Base-by-base conservation (phyloP, 139 green algal species). In the Raphidocelis subcapitata region DNA sequence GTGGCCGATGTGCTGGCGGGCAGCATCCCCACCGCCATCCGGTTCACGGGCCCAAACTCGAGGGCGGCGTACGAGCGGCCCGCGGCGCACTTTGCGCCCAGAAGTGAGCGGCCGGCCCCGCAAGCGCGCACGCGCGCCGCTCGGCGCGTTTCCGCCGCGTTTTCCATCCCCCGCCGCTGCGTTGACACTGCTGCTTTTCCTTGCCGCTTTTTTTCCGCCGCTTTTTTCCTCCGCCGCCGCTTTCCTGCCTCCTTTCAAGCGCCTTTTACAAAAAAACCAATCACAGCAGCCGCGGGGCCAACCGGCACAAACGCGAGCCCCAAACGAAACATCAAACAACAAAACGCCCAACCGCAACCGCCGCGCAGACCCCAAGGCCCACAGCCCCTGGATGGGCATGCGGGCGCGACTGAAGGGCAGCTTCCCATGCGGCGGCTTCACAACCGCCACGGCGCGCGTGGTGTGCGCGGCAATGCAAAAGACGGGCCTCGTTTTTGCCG, bases 331-430 rank as follows among this genome's bases (percentile, higher is more conserved):
- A 49, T 12, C 41, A 20, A 49, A 8, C 41, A 20, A 20, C 41
- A 8, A 49, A 49, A 49, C 41, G 12, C 41, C 41, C 41, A 12
- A 8, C 41, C 41, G 8, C n/a, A n/a, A n/a, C 12, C 41, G 35
- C 26, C 32, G 21, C 51, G 41, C 62, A 55, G 63, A 57, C 23
- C 16, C n/a, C n/a, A 59, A 51, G 41, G 18, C 61, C n/a, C 62
- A 79, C 36, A 28, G 47, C 23, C 79, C 79, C 8, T 80, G 69
- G 62, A 81, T 84, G 79, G 79, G 69, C 47, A 73, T 81, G 67
- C 69, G 69, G 20, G 57, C 69, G 57, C 69, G 79, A 5, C 63
- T 84, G 18, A 61, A 62, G 24, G 41, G 62, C 0, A 41, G 16
- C 15, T 81, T 76, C 64, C 28, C 73, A 37, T 81, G 70, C 64